A percentile compares a stretch with the other conserved stretches of the same genome.
Evolutionary conservation across 345 rosid species (phyloP).

Genomic region (Barbarea vulgaris): DNA sequence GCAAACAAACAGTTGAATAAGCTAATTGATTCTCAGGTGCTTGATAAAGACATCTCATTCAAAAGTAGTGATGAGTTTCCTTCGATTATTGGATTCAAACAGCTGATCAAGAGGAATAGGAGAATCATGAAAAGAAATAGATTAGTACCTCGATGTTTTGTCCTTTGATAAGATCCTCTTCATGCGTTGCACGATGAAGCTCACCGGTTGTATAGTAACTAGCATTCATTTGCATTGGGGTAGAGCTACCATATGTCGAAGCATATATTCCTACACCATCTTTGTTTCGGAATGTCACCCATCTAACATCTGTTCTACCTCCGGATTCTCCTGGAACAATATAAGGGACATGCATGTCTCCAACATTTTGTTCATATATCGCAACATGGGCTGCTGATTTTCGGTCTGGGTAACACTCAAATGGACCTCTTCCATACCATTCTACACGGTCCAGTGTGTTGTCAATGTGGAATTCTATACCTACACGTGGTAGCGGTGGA

Average conservation of each 20-base stretch:
- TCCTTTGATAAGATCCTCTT: constrained; percentile 71
- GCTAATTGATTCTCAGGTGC: neutral
- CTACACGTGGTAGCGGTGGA: constrained; percentile 92
- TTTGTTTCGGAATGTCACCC: constrained; percentile 75
- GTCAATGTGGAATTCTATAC: constrained; percentile 75
- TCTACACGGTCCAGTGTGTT: constrained; percentile 64
- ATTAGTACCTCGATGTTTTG: constrained; percentile 69
- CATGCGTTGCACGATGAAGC: constrained; percentile 74
- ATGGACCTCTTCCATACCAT: constrained; percentile 98
- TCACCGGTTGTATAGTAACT: constrained; percentile 72
- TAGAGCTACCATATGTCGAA: constrained; percentile 67
- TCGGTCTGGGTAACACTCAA: constrained; percentile 96
- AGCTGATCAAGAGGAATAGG: neutral
- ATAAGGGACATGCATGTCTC: constrained; percentile 91
- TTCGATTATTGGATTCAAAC: neutral
- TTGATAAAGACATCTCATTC: neutral
- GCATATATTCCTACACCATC: constrained; percentile 84
- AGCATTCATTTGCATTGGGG: constrained; percentile 94
- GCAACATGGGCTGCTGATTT: constrained; percentile 91
- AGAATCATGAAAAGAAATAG: neutral
- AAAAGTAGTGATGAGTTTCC: too few relatives aligned
- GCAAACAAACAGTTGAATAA: neutral
- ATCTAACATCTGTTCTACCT: constrained; percentile 94
- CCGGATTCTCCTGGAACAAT: constrained; percentile 89
- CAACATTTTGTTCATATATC: constrained; percentile 62